Conservation (phyloP, 192 early-diverging fungal species). For the Coemansia sp. region DNA sequence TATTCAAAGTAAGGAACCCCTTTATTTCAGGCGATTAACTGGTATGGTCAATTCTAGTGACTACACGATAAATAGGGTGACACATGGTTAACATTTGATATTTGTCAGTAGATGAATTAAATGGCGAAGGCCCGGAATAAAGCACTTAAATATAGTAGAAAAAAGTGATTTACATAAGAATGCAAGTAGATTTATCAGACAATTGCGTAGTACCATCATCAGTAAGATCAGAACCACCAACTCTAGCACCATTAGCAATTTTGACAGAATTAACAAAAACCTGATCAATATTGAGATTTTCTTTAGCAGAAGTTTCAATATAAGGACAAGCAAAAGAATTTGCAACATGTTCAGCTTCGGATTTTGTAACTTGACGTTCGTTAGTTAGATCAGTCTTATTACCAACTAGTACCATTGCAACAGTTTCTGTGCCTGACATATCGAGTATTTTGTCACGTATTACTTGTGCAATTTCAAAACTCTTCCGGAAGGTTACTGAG, state of each 20-base stretch:
- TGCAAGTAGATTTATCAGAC: conserved; percentile 37
- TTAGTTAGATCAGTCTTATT: conserved; percentile 87
- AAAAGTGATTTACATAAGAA: conserved; percentile 26
- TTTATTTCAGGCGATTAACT: no score
- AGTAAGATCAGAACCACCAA: conserved; percentile 10
- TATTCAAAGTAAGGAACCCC: no score
- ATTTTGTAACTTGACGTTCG: conserved; percentile 65
- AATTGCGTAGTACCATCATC: conserved; percentile 3
- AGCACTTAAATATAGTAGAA: conserved; percentile 4
- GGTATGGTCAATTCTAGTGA: no score
- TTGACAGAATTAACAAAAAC: conserved; percentile 43
- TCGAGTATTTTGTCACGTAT: conserved; percentile 94
- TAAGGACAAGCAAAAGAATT: conserved; percentile 80
- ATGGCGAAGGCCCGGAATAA: no score
- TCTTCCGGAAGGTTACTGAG: conserved; percentile 79
- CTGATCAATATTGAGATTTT: conserved; percentile 80
- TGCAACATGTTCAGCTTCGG: conserved; percentile 81
- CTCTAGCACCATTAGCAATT: conserved; percentile 27
- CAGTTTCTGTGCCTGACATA: conserved; percentile 84
- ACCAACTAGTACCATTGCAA: conserved; percentile 87
- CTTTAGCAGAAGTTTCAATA: conserved; percentile 90
- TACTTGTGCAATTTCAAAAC: conserved; percentile 87
- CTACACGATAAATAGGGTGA: no score
- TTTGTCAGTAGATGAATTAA: no score
- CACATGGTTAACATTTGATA: no score